Percentiles rank a stretch among this genome's conserved stretches.
Evolutionary conservation across 2,329 filamentous ascomycete genomes (phyloP).

Genomic region (Camillea tinctor): DNA sequence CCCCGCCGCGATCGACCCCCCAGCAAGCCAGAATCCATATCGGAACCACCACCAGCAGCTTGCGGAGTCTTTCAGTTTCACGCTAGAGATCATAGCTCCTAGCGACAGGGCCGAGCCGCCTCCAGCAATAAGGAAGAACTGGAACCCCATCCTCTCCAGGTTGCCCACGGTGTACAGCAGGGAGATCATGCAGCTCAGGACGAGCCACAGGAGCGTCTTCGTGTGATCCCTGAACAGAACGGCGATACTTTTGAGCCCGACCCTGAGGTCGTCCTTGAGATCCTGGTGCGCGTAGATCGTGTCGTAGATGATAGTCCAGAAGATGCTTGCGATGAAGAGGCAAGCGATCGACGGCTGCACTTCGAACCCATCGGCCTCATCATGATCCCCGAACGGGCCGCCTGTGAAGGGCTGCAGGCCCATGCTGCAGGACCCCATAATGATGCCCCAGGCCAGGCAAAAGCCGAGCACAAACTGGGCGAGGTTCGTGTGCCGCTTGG

Average conservation of each 20-base stretch:
- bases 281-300: constrained; percentile 39
- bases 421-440: constrained; percentile 32
- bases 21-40: constrained; percentile 32
- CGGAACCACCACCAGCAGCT: constrained; percentile 35
- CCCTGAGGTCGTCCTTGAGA: constrained; percentile 31
- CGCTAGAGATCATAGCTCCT: constrained; percentile 28
- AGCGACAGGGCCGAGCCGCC: constrained; percentile 26
- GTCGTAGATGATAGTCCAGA: constrained; percentile 37
- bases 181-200: constrained; percentile 23
- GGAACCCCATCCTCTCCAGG: constrained; percentile 17
- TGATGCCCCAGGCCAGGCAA: constrained; percentile 31
- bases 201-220: constrained; percentile 24
- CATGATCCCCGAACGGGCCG: constrained; percentile 20
- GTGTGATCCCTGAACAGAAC: constrained; percentile 29
- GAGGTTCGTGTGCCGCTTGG: constrained; percentile 37
- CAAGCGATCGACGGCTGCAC: constrained; percentile 23
- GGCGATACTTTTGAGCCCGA: constrained; percentile 35
- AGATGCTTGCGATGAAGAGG: constrained; percentile 28
- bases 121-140: constrained; percentile 23
- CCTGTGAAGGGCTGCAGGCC: constrained; percentile 23
- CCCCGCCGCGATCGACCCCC: constrained; percentile 27
- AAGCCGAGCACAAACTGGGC: constrained; percentile 36
- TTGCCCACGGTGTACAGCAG: constrained; percentile 20
- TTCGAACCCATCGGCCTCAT: constrained; percentile 10
- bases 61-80: constrained; percentile 27